phyloP scores from a whole-genome alignment of 805 yeast species.

The Wickerhamiella musiphila region DNA sequence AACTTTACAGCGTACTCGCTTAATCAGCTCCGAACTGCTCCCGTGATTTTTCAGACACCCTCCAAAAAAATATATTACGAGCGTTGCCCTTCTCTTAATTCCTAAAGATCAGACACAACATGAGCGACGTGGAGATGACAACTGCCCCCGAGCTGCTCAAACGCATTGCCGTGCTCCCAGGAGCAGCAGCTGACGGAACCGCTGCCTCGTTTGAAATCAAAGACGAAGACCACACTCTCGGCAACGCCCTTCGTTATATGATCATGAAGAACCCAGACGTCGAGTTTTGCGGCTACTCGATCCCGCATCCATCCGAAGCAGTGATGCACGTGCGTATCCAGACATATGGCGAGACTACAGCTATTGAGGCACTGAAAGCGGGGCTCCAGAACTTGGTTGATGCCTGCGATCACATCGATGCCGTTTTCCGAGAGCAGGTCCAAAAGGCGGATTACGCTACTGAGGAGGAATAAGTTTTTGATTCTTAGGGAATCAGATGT shows the following conservation, averaged over 20 bases:
- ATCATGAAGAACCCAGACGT: conserved; percentile 97
- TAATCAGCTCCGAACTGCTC: too few relatives aligned
- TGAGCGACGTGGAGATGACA: background rate
- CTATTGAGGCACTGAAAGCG: conserved; percentile 81
- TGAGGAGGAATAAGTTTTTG: conserved; percentile 3
- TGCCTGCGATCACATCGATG: conserved; percentile 70
- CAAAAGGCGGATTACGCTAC: conserved; percentile 32
- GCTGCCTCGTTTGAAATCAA: conserved; percentile 86
- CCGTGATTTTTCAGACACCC: too few relatives aligned
- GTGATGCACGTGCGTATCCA: conserved; percentile 82
- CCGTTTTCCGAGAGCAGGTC: conserved; percentile 52
- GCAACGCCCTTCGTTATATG: conserved; percentile 82
- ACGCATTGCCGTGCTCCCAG: conserved; percentile 29
- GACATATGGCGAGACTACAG: conserved; percentile 72
- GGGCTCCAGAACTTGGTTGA: conserved; percentile 76
- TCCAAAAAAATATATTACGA: too few relatives aligned
- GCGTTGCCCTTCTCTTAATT: too few relatives aligned
- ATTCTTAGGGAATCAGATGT: too few relatives aligned
- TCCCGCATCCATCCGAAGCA: conserved; percentile 94
- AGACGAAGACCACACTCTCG: conserved; percentile 93
- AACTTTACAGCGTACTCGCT: too few relatives aligned
- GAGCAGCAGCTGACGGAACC: conserved; percentile 81
- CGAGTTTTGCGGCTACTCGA: conserved; percentile 95
- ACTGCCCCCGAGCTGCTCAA: too few relatives aligned
- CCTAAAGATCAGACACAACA: too few relatives aligned